Base-by-base conservation (phyloP, 768 basidiomycete species). In the Gymnopilus junonius region DNA sequence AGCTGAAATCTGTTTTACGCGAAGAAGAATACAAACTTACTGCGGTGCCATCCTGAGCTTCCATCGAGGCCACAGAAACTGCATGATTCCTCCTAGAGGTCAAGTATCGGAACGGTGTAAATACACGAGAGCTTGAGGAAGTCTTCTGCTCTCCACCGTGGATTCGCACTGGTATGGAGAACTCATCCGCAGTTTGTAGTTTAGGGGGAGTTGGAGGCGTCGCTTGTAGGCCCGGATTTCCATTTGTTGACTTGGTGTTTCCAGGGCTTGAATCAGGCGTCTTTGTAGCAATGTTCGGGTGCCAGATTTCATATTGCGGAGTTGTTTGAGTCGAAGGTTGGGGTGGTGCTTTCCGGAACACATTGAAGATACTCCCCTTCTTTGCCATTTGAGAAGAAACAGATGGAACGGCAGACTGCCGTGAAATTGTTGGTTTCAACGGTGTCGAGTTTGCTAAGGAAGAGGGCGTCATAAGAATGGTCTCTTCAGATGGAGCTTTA, bases 31-130 rank as follows among this genome's bases (percentile, higher is more conserved):
- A 58, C 20, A 46, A n/a, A 73, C 90, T 75, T 74, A 93, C 92
- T 53, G 89, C 88, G 58, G 91, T 92, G 37, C 92, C 92, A 69
- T 93, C 87, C 67, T 87, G 83, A 25, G 91, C 92, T 71, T 94
- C 92, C 32, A 91, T 79, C 42, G 92, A 94, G 34, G 87, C 87
- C 37, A 85, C 82, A 15, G 92, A 93, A 42, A 93, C 79, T 7
- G 89, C 87, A 32, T 88, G 85, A 71, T 88, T 81, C 68, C 85
- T 81, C 70, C 84, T 87, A 32, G 75, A 80, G 23, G 77, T 77
- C 65, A 91, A 66, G 68, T 91, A 82, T 45, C 86, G 85, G 74
- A 91, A 90, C 0, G 90, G 85, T 17, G 83, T 83, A 67, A 88
- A 87, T 21, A 86, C 79, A 57, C 81, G 84, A 32, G 82, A 74